A percentile compares a stretch with the other conserved stretches of the same genome.
phyloP scores from a whole-genome alignment of 805 yeast species.

The Lipomyces chichibuensis region DNA sequence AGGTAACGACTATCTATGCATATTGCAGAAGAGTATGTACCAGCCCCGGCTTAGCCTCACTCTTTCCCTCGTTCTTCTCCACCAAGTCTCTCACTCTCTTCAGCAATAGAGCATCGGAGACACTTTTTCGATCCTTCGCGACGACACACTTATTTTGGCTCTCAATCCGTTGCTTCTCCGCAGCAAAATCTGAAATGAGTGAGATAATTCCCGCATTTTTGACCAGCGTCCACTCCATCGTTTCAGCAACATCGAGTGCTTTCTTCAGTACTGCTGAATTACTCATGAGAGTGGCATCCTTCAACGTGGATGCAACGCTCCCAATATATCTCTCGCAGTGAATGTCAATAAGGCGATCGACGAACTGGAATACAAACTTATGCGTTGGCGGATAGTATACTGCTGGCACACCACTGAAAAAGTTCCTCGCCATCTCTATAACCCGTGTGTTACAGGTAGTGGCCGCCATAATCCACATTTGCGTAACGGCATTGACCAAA shows the following conservation, averaged over 20 bases:
- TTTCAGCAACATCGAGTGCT: neutral
- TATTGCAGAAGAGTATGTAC: neutral
- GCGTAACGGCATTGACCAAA: constrained; percentile 17
- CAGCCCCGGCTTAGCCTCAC: neutral
- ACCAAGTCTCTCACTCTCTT: neutral
- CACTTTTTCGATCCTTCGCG: neutral
- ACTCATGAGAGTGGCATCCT: neutral
- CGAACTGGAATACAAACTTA: neutral
- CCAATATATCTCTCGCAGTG: neutral
- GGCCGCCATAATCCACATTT: constrained; percentile 30
- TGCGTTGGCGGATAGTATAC: constrained; percentile 9
- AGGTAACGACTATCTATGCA: neutral
- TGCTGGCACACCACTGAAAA: constrained; percentile 7
- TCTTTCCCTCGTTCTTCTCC: neutral
- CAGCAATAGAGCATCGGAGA: neutral
- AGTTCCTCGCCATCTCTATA: constrained; percentile 8
- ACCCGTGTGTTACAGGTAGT: constrained; percentile 13
- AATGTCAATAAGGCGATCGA: neutral
- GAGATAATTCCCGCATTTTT: neutral
- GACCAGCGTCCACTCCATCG: neutral
- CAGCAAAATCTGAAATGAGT: neutral
- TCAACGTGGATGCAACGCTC: neutral
- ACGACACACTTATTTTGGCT: neutral
- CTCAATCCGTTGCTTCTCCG: neutral
- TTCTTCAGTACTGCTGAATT: neutral